Conservation (phyloP, 1,139 yeast species). For the Saccharomyces hybrid region DNA sequence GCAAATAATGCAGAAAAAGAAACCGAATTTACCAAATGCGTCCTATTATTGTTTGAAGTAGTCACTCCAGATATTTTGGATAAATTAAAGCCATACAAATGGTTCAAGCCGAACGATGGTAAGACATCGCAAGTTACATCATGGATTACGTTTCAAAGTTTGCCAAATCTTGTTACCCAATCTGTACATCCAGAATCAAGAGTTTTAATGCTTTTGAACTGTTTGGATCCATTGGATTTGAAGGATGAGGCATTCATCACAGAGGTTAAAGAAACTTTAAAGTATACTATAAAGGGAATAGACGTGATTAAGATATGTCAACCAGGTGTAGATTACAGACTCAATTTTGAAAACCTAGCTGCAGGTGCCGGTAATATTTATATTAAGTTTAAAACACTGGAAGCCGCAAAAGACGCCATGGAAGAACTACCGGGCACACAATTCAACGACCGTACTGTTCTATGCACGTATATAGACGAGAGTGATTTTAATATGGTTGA, state of each 20-base stretch:
- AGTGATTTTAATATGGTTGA: constrained; percentile 40
- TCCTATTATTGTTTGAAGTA: constrained; percentile 3
- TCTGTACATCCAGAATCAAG: constrained; percentile 33
- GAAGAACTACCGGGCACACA: constrained; percentile 57
- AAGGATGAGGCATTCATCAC: constrained; percentile 43
- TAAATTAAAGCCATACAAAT: constrained; percentile 10
- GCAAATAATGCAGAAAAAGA: constrained; percentile 1
- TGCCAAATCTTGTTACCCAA: constrained; percentile 22
- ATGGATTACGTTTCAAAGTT: constrained; percentile 28
- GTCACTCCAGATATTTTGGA: constrained; percentile 1
- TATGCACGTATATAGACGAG: constrained; percentile 58
- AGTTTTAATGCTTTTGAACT: constrained; percentile 60
- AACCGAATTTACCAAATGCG: constrained; percentile 6
- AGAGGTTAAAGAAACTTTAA: constrained; percentile 48
- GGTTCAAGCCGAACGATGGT: constrained; percentile 23
- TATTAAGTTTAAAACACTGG: constrained; percentile 51
- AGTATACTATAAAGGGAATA: constrained; percentile 48
- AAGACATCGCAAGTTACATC: constrained; percentile 16
- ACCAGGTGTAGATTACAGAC: constrained; percentile 47
- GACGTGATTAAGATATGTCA: constrained; percentile 55
- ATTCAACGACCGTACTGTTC: constrained; percentile 62
- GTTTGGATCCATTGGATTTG: constrained; percentile 58
- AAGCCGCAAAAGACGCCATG: constrained; percentile 51
- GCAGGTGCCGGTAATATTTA: constrained; percentile 65
- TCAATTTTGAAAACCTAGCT: constrained; percentile 36